These are phyloP conservation scores for Setaria viridis DNA, from an alignment of 202 grass and related monocot species.

Conservation along the genomic window DNA sequence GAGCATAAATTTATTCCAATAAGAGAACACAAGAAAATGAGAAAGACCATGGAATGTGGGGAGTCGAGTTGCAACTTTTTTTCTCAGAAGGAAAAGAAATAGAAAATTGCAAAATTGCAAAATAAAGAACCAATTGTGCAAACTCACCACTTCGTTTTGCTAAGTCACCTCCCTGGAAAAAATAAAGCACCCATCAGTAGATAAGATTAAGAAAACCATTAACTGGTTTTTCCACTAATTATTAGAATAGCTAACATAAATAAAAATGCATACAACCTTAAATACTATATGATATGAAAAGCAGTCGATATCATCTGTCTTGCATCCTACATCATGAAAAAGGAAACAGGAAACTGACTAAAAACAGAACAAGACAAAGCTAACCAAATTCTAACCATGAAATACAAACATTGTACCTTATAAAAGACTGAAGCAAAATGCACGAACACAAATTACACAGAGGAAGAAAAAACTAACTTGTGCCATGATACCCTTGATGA, in stretches of 20 bases:
- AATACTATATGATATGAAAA: constrained; percentile 83
- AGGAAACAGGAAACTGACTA: constrained; percentile 58
- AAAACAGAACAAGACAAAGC: constrained; percentile 33
- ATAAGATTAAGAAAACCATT: constrained; percentile 36
- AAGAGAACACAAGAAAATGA: constrained; percentile 23
- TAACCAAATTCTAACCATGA: constrained; percentile 46
- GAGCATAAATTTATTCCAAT: not conserved
- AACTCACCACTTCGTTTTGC: constrained; percentile 86
- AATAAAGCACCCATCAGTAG: constrained; percentile 38
- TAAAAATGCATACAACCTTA: constrained; percentile 66
- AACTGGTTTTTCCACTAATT: constrained; percentile 4
- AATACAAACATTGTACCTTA: constrained; percentile 31
- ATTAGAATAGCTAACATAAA: constrained; percentile 35
- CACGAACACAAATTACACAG: constrained; percentile 35
- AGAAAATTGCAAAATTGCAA: constrained; percentile 5
- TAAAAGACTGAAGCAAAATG: not conserved
- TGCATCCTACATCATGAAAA: constrained; percentile 75
- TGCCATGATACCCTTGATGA: constrained; percentile 95
- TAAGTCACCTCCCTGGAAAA: constrained; percentile 84
- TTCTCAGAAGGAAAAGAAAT: not conserved
- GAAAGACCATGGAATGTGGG: not conserved
- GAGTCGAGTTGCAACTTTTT: not conserved
- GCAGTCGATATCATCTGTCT: constrained; percentile 68
- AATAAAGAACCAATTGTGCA: constrained; percentile 26
- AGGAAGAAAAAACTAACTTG: constrained; percentile 72